Percentiles rank a stretch among this genome's conserved stretches.
Conservation (phyloP, 2,329 filamentous ascomycete species). For the Sporothrix sp. region DNA sequence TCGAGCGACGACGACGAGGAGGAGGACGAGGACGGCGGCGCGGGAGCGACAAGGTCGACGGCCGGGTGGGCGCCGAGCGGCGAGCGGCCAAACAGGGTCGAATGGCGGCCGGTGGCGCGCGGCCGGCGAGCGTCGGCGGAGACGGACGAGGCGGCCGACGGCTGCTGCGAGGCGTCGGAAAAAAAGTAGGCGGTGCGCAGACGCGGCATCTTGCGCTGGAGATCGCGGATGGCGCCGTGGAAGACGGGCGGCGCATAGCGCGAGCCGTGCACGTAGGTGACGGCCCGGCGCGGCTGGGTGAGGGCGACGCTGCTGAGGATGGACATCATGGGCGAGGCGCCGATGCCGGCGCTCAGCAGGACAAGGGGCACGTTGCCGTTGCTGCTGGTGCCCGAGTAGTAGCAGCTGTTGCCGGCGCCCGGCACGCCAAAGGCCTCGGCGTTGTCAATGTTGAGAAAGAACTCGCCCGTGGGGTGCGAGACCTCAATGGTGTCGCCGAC, state of each 20-base stretch:
- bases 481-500: constrained; percentile 55
- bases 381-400: constrained; percentile 6
- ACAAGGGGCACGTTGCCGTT: constrained; percentile 40
- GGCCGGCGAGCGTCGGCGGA: background rate
- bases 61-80: constrained; percentile 1
- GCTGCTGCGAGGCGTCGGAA: constrained; percentile 25
- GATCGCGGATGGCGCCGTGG: constrained; percentile 38
- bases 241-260: constrained; percentile 43
- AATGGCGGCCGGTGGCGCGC: background rate
- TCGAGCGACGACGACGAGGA: constrained; percentile 31
- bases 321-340: constrained; percentile 49
- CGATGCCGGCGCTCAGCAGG: constrained; percentile 52
- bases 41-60: constrained; percentile 23
- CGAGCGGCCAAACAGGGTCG: background rate
- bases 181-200: constrained; percentile 40
- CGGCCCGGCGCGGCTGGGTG: constrained; percentile 34
- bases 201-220: constrained; percentile 28
- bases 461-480: constrained; percentile 56
- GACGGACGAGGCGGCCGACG: background rate
- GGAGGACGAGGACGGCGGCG: constrained; percentile 18
- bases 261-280: constrained; percentile 52
- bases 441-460: constrained; percentile 41
- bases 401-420: constrained; percentile 37
- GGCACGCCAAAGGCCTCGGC: constrained; percentile 40
- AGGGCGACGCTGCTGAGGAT: constrained; percentile 47